Evolutionary conservation across 176 grass and related monocot species (phyloP), one percentile per base, ranked within the genome.

Genomic region (Carex scoparia): DNA sequence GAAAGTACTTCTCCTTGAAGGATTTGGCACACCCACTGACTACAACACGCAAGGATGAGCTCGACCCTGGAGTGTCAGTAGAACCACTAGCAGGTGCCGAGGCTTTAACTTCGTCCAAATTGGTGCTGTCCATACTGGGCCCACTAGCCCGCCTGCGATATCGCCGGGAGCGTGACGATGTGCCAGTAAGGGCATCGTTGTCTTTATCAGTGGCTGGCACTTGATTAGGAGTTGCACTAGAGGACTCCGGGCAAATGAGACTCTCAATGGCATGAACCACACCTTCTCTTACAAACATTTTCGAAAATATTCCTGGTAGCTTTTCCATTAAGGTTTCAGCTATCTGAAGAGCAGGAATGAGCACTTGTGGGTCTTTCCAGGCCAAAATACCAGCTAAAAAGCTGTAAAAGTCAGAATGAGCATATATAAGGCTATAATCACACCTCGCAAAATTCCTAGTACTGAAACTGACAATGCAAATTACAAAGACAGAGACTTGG

Each of bases 241-340:
- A 90, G 46, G 84, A 58, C 12, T 94, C 91, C 16, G 65, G 58
- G 55, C 84, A 89, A 82, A 97, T 91, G 37, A 97, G 88, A 23
- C 80, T 86, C 78, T 94, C 94, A 33, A 97, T 86, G 67, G 94
- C 92, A 88, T 97, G 92, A 82, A 97, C 90, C 90, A 94, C 94
- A 10, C 94, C 94, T 91, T 97, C 94, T 87, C 94, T 92, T 65
- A 97, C 90, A 90, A 97, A 97, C 70, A 92, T 85, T 62, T 92
- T 97, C 9, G 87, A 88, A 82, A 97, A 97, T 89, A 87, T 97
- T 49, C 68, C 88, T 5, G 94, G 92, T 79, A 94, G 92, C 57
- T 94, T 97, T 82, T 97, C 92, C 92, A 97, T 97, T 46, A 97
- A 69, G 86, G 89, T 89, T 76, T 97, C 92, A 44, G 94, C 90